These are phyloP conservation scores for Boletus fagicola DNA, from an alignment of 768 basidiomycete genomes.

Conservation along the genomic window DNA sequence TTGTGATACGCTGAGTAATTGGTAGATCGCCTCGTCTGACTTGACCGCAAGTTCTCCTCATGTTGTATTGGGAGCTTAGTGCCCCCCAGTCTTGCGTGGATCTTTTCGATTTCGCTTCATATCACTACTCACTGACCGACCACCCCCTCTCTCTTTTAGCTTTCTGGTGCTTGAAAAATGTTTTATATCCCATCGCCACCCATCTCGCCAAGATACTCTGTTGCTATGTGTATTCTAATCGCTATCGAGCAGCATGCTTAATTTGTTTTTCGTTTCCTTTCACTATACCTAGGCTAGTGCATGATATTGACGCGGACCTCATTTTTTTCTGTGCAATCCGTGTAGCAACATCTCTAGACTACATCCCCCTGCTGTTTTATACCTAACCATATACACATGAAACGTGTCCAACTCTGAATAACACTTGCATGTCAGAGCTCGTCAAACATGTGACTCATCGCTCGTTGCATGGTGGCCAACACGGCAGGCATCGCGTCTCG, in stretches of 20 bases:
- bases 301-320: slow-evolving; percentile 6
- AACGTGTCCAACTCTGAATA: not conserved
- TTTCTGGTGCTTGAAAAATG: slow-evolving; percentile 1
- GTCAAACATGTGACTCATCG: not conserved
- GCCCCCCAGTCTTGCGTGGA: slow-evolving; percentile 1
- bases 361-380: slow-evolving; percentile 8
- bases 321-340: not conserved
- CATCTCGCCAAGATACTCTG: not conserved
- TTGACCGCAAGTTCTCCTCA: slow-evolving; percentile 11
- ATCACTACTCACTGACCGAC: slow-evolving; percentile 12
- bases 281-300: not conserved
- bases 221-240: slow-evolving; percentile 4
- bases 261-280: not conserved
- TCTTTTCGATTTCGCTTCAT: not conserved
- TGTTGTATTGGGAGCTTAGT: slow-evolving; percentile 2
- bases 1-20: slow-evolving; percentile 47
- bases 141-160: slow-evolving; percentile 3
- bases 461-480: not conserved
- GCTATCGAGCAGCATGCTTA: not conserved
- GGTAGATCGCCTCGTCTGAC: slow-evolving; percentile 11
- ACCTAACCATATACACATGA: slow-evolving; percentile 5
- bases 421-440: not conserved
- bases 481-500: not conserved
- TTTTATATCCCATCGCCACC: not conserved
- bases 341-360: slow-evolving; percentile 16